Evolutionary conservation across 345 rosid species (phyloP), one percentile per base, ranked within the genome.

Genomic region (Populus alba): DNA sequence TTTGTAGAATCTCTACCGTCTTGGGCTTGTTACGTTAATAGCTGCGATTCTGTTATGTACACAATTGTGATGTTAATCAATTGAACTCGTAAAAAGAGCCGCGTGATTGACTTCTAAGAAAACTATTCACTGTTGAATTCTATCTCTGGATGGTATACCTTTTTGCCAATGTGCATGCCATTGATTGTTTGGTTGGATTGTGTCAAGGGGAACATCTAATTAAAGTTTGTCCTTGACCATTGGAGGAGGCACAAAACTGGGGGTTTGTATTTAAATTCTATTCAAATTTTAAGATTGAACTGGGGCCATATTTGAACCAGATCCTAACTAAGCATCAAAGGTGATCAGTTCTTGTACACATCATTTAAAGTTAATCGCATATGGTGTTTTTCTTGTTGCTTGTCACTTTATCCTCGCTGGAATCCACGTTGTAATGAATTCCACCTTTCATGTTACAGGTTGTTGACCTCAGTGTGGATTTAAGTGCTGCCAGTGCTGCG

Each of bases 401-500:
- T 66, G 69, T 66, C 15, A n/a, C 29, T n/a, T 9, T n/a, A 1
- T 23, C 29, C 1, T 0, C 29, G 4, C 61, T 7, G 8, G 59
- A 53, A 53, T 53, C 59, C 59, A 22, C 10, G 35, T 6, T 2
- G 41, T 3, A 31, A 22, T 23, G 3, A 23, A 43, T 23, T n/a
- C 31, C n/a, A 20, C 11, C 17, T 23, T 43, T 69, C 63, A n/a
- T 59, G 27, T 69, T 23, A 10, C 87, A 96, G 99, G 94, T 72
- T 63, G 75, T 93, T 77, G 98, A 96, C 84, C 91, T 94, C 18
- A 89, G 91, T 27, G 99, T 94, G 88, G 97, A 94, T 85, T 83
- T 94, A 66, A 94, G 91, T 71, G 97, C 95, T 55, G 99, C 98
- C 65, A 92, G 97, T 83, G 92, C 92, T 53, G 98, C 99, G 1